Base-by-base conservation (phyloP, 2,329 filamentous ascomycete genomes). In the Tolypocladium ovalisporum region DNA sequence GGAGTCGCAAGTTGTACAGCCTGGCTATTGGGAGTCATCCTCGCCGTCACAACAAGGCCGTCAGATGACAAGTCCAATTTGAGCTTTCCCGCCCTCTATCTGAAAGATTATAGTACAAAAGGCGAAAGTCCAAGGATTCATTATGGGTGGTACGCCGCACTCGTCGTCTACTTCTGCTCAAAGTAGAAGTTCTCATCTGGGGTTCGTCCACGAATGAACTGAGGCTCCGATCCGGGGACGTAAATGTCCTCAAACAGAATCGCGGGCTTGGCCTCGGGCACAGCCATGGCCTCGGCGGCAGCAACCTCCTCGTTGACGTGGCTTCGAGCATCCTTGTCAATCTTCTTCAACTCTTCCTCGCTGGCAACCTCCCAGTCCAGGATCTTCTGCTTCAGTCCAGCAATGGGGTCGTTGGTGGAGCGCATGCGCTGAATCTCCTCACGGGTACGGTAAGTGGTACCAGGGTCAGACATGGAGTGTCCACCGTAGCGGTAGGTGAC, bases 351-450 rank as follows among this genome's bases (percentile, higher is more conserved):
- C 78, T 97, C 93, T 44, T 97, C 92, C 81, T 99, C 94, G 60
- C 82, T 85, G 66, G 86, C 86, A 64, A 99, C 88, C 60, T 84
- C 84, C 94, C 94, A 99, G 77, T 99, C 94, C 59, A 99, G 79
- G 64, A 99, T 87, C 82, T 96, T 96, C 81, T 94, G 89, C 86
- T 97, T 97, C 67, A 99, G 85, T 60, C 94, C 94, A 68, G 92
- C 91, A 71, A 99, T 99, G 65, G 94, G 91, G 79, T 99, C 94
- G 78, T 97, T 90, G 78, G 94, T 99, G 68, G 89, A 95, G 70
- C 94, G 90, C 94, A 99, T 99, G 76, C 93, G 92, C 82, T 97
- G 93, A 71, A 99, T 96, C 80, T 99, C 94, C 81, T 99, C 94
- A 77, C 94, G 91, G 67, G 93, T 97, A 75, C 92, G 88, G 88